Percentiles rank a stretch among this genome's conserved stretches.
Conservation (phyloP, 768 basidiomycete genomes). For the Macrolepiota dolichaula region DNA sequence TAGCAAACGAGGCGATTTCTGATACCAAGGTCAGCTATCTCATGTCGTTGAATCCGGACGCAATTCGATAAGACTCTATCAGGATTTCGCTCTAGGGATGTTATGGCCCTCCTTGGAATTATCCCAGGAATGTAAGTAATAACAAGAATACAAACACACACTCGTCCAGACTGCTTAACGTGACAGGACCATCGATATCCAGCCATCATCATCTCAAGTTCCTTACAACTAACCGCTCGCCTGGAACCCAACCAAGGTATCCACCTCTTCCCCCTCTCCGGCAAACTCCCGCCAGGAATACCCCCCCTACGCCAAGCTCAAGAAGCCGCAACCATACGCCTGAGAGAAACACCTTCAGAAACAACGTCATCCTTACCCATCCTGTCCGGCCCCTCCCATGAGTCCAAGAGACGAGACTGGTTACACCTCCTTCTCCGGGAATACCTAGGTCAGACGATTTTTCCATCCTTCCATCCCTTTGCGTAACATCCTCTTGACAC, state of each 20-base stretch:
- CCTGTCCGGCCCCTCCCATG: constrained; percentile 12
- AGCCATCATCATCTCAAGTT: constrained; percentile 57
- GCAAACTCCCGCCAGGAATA: constrained; percentile 39
- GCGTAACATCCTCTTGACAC: neutral
- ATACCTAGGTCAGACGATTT: constrained; percentile 49
- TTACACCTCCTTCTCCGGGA: constrained; percentile 64
- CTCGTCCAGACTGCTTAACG: neutral
- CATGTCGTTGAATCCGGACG: neutral
- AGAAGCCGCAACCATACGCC: constrained; percentile 49
- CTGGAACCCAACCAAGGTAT: constrained; percentile 47
- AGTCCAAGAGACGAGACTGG: constrained; percentile 48
- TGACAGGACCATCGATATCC: constrained; percentile 8
- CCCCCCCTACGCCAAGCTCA: constrained; percentile 47
- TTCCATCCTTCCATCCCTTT: constrained; percentile 6
- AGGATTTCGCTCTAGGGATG: constrained; percentile 67
- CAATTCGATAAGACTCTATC: neutral
- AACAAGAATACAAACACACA: constrained; percentile 13
- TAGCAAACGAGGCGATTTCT: constrained; percentile 36
- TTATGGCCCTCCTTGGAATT: constrained; percentile 75
- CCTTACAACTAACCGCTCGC: constrained; percentile 59
- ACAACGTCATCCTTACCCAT: constrained; percentile 5
- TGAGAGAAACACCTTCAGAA: constrained; percentile 43
- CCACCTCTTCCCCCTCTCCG: constrained; percentile 47
- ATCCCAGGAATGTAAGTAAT: constrained; percentile 51
- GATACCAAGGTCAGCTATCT: constrained; percentile 23